Evolutionary conservation across 768 basidiomycete species (phyloP), one percentile per base, ranked within the genome.

Genomic region (Mycena rebaudengoi): DNA sequence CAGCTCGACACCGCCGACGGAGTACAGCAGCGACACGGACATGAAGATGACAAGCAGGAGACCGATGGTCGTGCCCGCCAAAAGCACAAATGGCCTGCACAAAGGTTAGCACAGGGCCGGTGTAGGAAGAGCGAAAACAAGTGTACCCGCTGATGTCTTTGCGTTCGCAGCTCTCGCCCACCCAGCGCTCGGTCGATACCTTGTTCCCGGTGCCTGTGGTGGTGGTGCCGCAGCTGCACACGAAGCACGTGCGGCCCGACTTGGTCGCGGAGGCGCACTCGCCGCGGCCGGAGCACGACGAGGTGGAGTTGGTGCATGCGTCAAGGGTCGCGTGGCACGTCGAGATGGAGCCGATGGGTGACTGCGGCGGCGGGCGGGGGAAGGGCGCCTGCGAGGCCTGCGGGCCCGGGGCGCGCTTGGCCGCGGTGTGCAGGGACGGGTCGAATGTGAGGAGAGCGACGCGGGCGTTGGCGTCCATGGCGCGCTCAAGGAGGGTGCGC

Each of bases 111-210:
- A 53, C 32, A 43, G 60, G 29, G 28, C 21, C 55, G 63, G 59
- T 63, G 23, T 43, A 35, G 57, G 37, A 46, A 62, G 25, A 50
- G 25, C 43, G 20, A n/a, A 28, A 29, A 44, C 25, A 37, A 12
- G 40, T 91, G 64, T 70, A 93, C 93, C 86, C 87, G 81, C 91
- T 94, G 48, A 95, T 78, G 71, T 95, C 94, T 76, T 87, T 88
- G 66, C 88, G 84, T 80, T 94, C 88, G 67, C 94, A 95, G 65
- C 81, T 85, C 53, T 85, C 82, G 5, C 94, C 94, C 1, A 84
- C 92, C 93, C 94, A 95, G 30, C 75, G 76, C 64, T 88, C 84
- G 4, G 83, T 86, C 73, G 87, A 83, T 28, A 79, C 73, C n/a
- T 87, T 83, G 25, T 80, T 75, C 11, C 82, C 82, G 57, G 83